A percentile compares a stretch with the other conserved stretches of the same genome.
phyloP scores from a whole-genome alignment of 73 alveolate genomes.

The Breviolum minutum region DNA sequence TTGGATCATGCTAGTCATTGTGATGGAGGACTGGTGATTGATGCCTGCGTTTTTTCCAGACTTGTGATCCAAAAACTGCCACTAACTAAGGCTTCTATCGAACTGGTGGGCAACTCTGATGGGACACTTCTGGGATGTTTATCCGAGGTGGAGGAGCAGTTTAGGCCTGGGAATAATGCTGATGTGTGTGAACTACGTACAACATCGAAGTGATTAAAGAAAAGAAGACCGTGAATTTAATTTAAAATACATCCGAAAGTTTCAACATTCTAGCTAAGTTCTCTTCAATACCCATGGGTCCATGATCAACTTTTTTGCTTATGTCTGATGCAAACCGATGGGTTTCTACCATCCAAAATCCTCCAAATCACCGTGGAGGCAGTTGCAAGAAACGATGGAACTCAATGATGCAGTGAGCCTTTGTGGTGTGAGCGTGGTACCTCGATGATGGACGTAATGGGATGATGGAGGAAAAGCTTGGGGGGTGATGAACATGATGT shows the following conservation, averaged over 20 bases:
- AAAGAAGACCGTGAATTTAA: not conserved
- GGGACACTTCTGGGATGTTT: slow-evolving; percentile 64
- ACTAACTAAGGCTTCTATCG: slow-evolving; percentile 8
- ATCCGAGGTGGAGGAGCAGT: slow-evolving; percentile 47
- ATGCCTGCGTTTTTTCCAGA: too few species aligned
- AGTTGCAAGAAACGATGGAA: slow-evolving; percentile 42
- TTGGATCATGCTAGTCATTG: too few species aligned
- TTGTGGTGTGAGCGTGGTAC: slow-evolving; percentile 69
- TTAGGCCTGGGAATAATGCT: slow-evolving; percentile 2
- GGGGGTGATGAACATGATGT: too few species aligned
- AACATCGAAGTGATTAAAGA: too few species aligned
- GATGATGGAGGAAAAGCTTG: too few species aligned
- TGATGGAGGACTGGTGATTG: too few species aligned
- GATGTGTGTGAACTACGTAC: not conserved
- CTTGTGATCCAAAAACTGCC: too few species aligned
- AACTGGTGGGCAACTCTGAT: slow-evolving; percentile 59
- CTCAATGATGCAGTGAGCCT: slow-evolving; percentile 27
- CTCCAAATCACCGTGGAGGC: not conserved
- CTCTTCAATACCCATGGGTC: too few species aligned
- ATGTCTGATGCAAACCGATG: not conserved
- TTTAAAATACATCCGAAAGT: not conserved
- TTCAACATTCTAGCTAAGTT: not conserved
- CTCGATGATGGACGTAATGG: not conserved
- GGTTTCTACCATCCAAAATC: too few species aligned
- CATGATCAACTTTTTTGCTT: not conserved